Percentiles rank a stretch among this genome's conserved stretches.
These are phyloP conservation scores for Zygoascus flipseniorum DNA, from an alignment of 805 yeast species.

Conservation along the genomic window DNA sequence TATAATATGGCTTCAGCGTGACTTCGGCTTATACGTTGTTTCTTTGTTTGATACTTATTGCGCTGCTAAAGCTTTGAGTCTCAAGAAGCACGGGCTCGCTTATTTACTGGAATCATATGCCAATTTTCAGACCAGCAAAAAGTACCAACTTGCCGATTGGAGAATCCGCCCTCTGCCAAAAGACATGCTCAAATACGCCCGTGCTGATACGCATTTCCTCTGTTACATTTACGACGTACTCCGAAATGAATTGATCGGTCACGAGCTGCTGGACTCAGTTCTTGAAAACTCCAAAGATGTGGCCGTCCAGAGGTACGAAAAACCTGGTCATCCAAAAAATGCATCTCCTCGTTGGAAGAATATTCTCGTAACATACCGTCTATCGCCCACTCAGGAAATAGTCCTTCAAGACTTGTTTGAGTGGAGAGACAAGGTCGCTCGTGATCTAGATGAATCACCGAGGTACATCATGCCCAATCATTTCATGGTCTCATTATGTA, in stretches of 20 bases:
- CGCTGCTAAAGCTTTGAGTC: slow-evolving; percentile 73
- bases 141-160: slow-evolving; percentile 97
- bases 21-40: slow-evolving; percentile 84
- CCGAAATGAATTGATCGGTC: slow-evolving; percentile 49
- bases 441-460: slow-evolving; percentile 73
- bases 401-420: slow-evolving; percentile 53
- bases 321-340: slow-evolving; percentile 40
- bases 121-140: slow-evolving; percentile 78
- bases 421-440: slow-evolving; percentile 80
- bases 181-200: slow-evolving; percentile 77
- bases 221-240: slow-evolving; percentile 71
- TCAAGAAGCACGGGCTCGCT: slow-evolving; percentile 79
- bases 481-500: slow-evolving; percentile 52
- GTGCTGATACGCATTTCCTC: slow-evolving; percentile 91
- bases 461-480: slow-evolving; percentile 81
- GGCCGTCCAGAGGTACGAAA: slow-evolving; percentile 75
- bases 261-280: slow-evolving; percentile 40
- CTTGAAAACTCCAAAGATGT: slow-evolving; percentile 69
- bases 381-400: slow-evolving; percentile 45
- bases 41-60: slow-evolving; percentile 86
- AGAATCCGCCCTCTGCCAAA: slow-evolving; percentile 73
- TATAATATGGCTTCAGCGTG: slow-evolving; percentile 93
- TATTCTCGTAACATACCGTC: slow-evolving; percentile 54
- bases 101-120: slow-evolving; percentile 74
- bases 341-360: slow-evolving; percentile 54